These are phyloP conservation scores for Entomortierella chlamydospora DNA, from an alignment of 192 early-diverging fungal genomes.

Conservation along the genomic window DNA sequence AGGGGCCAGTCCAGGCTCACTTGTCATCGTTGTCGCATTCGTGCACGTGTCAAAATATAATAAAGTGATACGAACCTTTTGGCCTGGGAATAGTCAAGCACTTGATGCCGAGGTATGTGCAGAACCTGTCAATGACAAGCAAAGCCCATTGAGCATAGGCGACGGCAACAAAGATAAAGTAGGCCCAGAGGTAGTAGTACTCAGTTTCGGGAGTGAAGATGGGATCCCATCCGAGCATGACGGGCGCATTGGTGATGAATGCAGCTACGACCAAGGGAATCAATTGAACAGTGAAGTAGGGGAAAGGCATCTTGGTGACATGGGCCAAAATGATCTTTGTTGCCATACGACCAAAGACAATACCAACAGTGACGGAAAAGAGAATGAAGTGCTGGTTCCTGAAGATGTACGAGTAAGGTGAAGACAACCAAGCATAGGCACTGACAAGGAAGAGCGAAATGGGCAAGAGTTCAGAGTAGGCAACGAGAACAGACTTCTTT, in stretches of 20 bases:
- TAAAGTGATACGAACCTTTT: conserved; percentile 37
- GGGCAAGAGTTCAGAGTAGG: conserved; percentile 73
- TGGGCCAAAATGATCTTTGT: conserved; percentile 93
- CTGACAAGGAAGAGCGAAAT: conserved; percentile 70
- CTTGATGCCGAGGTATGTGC: conserved; percentile 85
- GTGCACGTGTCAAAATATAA: neutral
- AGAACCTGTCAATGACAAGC: conserved; percentile 90
- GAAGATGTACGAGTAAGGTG: conserved; percentile 77
- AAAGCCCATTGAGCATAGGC: conserved; percentile 90
- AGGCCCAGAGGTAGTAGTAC: conserved; percentile 74
- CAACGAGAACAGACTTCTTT: conserved; percentile 69
- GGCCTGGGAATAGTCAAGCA: conserved; percentile 81
- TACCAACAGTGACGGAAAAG: conserved; percentile 80
- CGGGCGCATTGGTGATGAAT: conserved; percentile 72
- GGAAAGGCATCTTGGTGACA: conserved; percentile 84
- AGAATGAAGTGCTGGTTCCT: conserved; percentile 76
- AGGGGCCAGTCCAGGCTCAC: conserved; percentile 8
- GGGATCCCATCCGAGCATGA: conserved; percentile 59
- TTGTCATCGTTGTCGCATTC: too few relatives aligned
- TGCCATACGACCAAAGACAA: conserved; percentile 88
- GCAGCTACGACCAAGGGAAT: conserved; percentile 81
- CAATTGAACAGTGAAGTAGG: conserved; percentile 83
- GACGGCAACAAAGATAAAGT: conserved; percentile 76
- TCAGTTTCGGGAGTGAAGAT: conserved; percentile 78
- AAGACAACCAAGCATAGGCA: conserved; percentile 77